Percentiles rank a stretch among this genome's conserved stretches.
phyloP scores from a whole-genome alignment of 179 eudicot species.

The Patellifolia procumbens region DNA sequence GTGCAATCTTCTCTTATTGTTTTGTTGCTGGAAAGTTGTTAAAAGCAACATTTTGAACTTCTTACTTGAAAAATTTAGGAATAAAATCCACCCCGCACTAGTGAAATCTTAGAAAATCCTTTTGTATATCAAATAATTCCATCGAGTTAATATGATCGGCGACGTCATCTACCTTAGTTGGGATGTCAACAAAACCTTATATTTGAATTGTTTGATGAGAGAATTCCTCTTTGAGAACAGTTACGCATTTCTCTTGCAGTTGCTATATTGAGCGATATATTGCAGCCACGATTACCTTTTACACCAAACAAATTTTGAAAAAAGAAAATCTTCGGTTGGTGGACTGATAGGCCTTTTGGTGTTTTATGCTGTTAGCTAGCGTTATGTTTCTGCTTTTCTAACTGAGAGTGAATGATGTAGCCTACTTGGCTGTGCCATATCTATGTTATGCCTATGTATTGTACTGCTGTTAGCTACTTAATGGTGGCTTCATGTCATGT shows the following conservation, averaged over 20 bases:
- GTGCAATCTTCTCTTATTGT: too few relatives aligned
- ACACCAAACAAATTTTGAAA: neutral
- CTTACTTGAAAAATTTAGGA: too few relatives aligned
- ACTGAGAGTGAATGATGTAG: neutral
- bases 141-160: neutral
- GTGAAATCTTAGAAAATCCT: neutral
- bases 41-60: neutral
- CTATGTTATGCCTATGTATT: neutral
- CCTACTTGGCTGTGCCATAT: neutral
- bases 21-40: neutral
- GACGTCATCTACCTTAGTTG: neutral
- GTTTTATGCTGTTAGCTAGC: neutral
- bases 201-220: neutral
- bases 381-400: neutral
- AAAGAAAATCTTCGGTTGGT: neutral
- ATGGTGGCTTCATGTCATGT: neutral
- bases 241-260: neutral
- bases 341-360: neutral
- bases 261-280: neutral
- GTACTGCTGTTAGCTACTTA: neutral
- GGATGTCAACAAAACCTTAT: neutral
- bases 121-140: neutral
- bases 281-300: neutral
- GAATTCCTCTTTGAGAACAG: neutral
- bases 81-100: neutral